These are phyloP conservation scores for Macroventuria anomochaeta DNA, from an alignment of 2,329 filamentous ascomycete species.

Conservation along the genomic window DNA sequence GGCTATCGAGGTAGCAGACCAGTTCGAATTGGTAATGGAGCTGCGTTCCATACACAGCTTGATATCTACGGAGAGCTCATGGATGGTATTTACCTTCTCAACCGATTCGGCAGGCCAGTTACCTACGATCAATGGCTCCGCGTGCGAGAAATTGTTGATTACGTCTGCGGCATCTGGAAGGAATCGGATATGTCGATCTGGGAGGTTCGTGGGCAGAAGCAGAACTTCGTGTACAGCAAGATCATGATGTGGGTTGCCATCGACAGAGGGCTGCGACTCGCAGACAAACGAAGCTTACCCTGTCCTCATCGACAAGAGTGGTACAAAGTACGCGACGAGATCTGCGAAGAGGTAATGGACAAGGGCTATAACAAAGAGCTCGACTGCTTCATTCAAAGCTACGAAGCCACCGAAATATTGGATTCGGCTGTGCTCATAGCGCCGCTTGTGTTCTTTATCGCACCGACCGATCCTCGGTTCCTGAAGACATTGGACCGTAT, in stretches of 20 bases:
- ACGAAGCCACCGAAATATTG: slow-evolving; percentile 71
- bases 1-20: slow-evolving; percentile 75
- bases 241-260: slow-evolving; percentile 85
- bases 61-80: slow-evolving; percentile 82
- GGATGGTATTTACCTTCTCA: slow-evolving; percentile 78
- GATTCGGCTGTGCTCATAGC: slow-evolving; percentile 79
- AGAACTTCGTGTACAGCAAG: slow-evolving; percentile 82
- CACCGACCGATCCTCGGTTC: slow-evolving; percentile 78
- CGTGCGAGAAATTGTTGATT: slow-evolving; percentile 72
- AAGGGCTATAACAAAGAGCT: slow-evolving; percentile 76
- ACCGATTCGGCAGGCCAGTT: slow-evolving; percentile 77
- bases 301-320: slow-evolving; percentile 73
- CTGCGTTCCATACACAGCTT: slow-evolving; percentile 76
- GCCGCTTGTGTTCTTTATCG: slow-evolving; percentile 79
- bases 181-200: slow-evolving; percentile 80
- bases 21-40: slow-evolving; percentile 78
- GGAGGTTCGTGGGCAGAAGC: slow-evolving; percentile 78
- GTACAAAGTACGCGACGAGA: slow-evolving; percentile 68
- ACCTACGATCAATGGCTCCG: slow-evolving; percentile 79
- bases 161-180: slow-evolving; percentile 71
- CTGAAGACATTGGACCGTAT: slow-evolving; percentile 74
- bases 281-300: slow-evolving; percentile 77
- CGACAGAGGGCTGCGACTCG: slow-evolving; percentile 74
- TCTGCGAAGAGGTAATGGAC: slow-evolving; percentile 81
- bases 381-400: slow-evolving; percentile 76